phyloP scores from a whole-genome alignment of 2,329 filamentous ascomycete genomes.

The Colletotrichum cuscutae region DNA sequence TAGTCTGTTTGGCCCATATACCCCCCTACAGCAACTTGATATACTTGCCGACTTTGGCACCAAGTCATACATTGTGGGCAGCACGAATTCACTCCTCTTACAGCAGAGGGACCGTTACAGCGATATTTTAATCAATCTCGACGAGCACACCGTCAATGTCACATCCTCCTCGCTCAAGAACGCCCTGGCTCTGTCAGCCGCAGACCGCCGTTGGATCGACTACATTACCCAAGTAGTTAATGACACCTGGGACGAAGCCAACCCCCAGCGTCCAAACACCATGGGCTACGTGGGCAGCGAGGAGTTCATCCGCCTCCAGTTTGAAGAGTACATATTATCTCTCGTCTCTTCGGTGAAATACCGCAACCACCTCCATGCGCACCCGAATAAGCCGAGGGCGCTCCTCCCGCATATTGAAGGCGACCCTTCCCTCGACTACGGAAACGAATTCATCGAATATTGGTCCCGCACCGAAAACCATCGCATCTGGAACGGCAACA shows the following conservation, averaged over 20 bases:
- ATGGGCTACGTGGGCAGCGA: constrained; percentile 96
- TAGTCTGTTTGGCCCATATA: constrained; percentile 95
- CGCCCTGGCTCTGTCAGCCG: constrained; percentile 81
- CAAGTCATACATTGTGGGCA: constrained; percentile 97
- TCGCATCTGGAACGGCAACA: constrained; percentile 83
- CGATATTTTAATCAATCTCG: constrained; percentile 95
- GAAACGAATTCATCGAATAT: constrained; percentile 83
- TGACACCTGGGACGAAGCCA: constrained; percentile 95
- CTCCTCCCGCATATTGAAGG: constrained; percentile 77
- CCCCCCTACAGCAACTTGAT: constrained; percentile 94
- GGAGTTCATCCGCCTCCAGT: constrained; percentile 96
- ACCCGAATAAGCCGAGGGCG: constrained; percentile 67
- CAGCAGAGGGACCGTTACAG: constrained; percentile 97
- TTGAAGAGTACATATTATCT: constrained; percentile 94
- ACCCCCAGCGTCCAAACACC: constrained; percentile 90
- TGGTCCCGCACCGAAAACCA: constrained; percentile 94
- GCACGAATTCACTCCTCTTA: constrained; percentile 91
- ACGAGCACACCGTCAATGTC: constrained; percentile 87
- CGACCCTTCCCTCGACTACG: constrained; percentile 87
- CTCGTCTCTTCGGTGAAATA: constrained; percentile 92
- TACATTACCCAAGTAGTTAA: constrained; percentile 92
- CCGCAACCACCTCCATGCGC: constrained; percentile 72
- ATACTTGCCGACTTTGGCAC: constrained; percentile 92
- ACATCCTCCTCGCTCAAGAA: constrained; percentile 80
- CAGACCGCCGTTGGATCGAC: constrained; percentile 96